Percentiles rank a stretch among this genome's conserved stretches.
These are phyloP conservation scores for Calonectria pseudoturangicola DNA, from an alignment of 2,329 filamentous ascomycete genomes.

Conservation along the genomic window DNA sequence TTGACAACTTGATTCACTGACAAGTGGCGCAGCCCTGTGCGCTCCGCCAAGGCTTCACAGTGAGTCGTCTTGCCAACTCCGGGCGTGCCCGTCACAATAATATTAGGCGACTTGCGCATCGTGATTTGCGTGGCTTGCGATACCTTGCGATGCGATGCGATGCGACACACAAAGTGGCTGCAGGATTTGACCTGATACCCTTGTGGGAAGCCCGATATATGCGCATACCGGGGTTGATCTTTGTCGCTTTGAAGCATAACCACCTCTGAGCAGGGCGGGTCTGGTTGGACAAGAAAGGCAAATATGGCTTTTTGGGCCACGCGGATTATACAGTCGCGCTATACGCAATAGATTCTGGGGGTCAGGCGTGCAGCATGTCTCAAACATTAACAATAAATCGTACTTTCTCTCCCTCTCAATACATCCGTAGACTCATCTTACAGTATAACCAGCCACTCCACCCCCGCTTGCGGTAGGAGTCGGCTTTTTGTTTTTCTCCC, in stretches of 20 bases:
- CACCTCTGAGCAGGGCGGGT: not conserved
- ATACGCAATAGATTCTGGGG: not conserved
- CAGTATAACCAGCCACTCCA: slow-evolving; percentile 46
- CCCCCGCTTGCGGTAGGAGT: slow-evolving; percentile 44
- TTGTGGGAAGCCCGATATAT: slow-evolving; percentile 40
- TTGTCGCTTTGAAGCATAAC: slow-evolving; percentile 33
- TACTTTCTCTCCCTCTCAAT: slow-evolving; percentile 31
- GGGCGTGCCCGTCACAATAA: slow-evolving; percentile 95
- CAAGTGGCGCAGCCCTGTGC: slow-evolving; percentile 86
- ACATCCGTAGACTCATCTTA: slow-evolving; percentile 49
- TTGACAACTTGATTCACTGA: slow-evolving; percentile 95
- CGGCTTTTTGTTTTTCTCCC: slow-evolving; percentile 39
- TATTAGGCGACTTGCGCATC: slow-evolving; percentile 81
- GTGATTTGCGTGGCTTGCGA: slow-evolving; percentile 45
- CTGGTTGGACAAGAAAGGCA: not conserved
- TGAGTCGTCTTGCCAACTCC: slow-evolving; percentile 97
- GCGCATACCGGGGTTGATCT: slow-evolving; percentile 45
- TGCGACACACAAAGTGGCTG: slow-evolving; percentile 42
- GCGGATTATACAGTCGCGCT: not conserved
- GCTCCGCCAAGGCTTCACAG: slow-evolving; percentile 85
- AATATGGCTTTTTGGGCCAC: no score
- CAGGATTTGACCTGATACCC: slow-evolving; percentile 44
- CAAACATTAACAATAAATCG: slow-evolving; percentile 40
- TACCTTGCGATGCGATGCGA: slow-evolving; percentile 23
- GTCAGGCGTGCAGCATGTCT: slow-evolving; percentile 3